Conservation (phyloP, 2,329 filamentous ascomycete species). For the Raffaelea deltoideospora region DNA sequence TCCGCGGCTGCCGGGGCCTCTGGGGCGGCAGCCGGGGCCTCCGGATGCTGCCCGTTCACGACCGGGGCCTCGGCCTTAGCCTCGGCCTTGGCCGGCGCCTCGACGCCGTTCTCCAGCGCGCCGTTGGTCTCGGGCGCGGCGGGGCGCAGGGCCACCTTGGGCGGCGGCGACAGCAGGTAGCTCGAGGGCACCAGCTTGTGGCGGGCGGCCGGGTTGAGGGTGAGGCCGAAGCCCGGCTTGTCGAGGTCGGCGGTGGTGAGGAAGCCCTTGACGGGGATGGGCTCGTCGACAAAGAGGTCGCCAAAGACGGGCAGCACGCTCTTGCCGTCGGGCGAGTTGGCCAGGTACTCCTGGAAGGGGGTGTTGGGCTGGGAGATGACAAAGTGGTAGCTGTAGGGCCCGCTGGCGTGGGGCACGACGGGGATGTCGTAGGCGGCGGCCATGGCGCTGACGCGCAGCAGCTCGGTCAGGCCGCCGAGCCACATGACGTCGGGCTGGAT, state of each 20-base stretch:
- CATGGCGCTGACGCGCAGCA: constrained; percentile 78
- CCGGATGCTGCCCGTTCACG: too few relatives aligned
- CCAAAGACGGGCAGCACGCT: constrained; percentile 85
- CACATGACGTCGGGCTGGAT: constrained; percentile 97
- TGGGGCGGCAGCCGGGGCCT: too few relatives aligned
- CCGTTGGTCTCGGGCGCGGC: constrained; percentile 12
- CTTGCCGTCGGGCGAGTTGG: constrained; percentile 82
- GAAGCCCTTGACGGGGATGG: constrained; percentile 71
- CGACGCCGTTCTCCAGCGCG: constrained; percentile 8
- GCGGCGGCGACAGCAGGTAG: constrained; percentile 53
- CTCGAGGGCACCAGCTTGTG: constrained; percentile 61
- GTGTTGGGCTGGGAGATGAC: constrained; percentile 86
- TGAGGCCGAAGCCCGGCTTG: constrained; percentile 81
- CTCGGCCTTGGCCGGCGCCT: constrained; percentile 4
- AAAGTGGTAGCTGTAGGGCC: constrained; percentile 92
- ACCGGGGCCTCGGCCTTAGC: neutral
- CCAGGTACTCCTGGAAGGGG: constrained; percentile 91
- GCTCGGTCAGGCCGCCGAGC: constrained; percentile 83
- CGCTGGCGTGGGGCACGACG: constrained; percentile 87
- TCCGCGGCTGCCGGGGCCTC: too few relatives aligned
- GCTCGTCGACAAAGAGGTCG: constrained; percentile 79
- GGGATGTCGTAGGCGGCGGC: constrained; percentile 88
- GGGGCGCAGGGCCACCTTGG: constrained; percentile 28
- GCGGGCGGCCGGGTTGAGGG: constrained; percentile 61
- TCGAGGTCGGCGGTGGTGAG: constrained; percentile 68